Conservation (phyloP, 768 basidiomycete genomes). For the Russula griseocarnosa region DNA sequence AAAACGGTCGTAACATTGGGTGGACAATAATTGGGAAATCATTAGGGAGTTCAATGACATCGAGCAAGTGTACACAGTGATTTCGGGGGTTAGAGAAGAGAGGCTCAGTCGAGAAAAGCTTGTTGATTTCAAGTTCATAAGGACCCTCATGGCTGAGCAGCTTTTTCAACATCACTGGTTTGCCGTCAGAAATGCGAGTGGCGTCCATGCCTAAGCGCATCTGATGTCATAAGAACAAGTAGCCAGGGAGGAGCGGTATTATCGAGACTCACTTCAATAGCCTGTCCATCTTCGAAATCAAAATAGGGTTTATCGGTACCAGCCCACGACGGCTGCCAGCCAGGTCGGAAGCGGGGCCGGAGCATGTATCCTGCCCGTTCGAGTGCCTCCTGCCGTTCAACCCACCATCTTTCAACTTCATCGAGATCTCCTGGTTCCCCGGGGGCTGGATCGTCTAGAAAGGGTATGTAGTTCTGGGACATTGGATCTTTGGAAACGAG, state of each 20-base stretch:
- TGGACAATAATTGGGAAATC: conserved; percentile 34
- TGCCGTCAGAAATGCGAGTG: conserved; percentile 17
- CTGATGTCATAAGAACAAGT: background rate
- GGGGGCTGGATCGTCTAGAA: background rate
- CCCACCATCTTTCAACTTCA: conserved; percentile 14
- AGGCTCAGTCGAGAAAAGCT: conserved; percentile 20
- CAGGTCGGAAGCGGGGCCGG: conserved; percentile 16
- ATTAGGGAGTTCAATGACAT: conserved; percentile 29
- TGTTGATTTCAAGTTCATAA: conserved; percentile 18
- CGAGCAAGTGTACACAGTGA: conserved; percentile 31
- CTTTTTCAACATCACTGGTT: conserved; percentile 17
- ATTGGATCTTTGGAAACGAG: background rate
- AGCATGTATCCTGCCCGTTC: conserved; percentile 17
- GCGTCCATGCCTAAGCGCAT: conserved; percentile 20
- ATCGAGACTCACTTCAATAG: background rate
- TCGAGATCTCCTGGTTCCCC: background rate
- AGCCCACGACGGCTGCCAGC: conserved; percentile 19
- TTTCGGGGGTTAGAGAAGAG: conserved; percentile 32
- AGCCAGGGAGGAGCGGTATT: background rate
- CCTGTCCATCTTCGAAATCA: background rate
- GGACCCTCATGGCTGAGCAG: conserved; percentile 5
- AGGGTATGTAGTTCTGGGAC: conserved; percentile 1
- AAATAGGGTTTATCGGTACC: background rate
- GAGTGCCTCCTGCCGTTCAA: background rate
- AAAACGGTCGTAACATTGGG: conserved; percentile 32